A percentile compares a stretch with the other conserved stretches of the same genome.
Evolutionary conservation across 768 basidiomycete species (phyloP).

Genomic region (Calocybe indica): DNA sequence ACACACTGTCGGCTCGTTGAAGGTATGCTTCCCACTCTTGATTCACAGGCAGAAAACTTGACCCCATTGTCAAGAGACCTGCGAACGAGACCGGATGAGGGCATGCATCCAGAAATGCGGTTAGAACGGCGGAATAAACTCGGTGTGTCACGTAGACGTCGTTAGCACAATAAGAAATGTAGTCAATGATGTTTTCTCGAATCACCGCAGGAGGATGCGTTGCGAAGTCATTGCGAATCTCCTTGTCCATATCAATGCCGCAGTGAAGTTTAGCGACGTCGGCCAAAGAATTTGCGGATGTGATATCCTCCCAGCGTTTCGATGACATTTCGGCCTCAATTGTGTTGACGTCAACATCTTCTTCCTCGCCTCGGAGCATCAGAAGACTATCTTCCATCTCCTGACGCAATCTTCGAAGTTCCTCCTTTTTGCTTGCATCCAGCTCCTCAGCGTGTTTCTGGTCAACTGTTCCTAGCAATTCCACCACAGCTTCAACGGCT

Average conservation of each 20-base stretch:
- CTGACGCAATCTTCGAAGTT: conserved; percentile 27
- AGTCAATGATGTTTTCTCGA: conserved; percentile 57
- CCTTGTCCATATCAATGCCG: conserved; percentile 73
- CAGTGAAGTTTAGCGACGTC: conserved; percentile 93
- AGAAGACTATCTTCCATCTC: conserved; percentile 36
- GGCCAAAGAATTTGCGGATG: conserved; percentile 84
- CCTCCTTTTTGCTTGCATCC: conserved; percentile 39
- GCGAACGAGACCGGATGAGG: conserved; percentile 93
- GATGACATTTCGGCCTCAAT: conserved; percentile 21
- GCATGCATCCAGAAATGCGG: conserved; percentile 75
- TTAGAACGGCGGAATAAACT: conserved; percentile 73
- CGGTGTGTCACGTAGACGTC: conserved; percentile 84
- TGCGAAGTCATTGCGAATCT: conserved; percentile 73
- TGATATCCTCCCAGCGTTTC: conserved; percentile 89
- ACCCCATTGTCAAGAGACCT: conserved; percentile 88
- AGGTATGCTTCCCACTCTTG: conserved; percentile 85
- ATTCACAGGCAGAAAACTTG: conserved; percentile 86
- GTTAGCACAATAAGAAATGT: conserved; percentile 78
- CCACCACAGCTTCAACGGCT: conserved; percentile 52
- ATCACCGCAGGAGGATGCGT: conserved; percentile 60
- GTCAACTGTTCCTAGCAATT: conserved; percentile 33
- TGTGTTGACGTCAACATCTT: conserved; percentile 19
- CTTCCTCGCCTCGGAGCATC: conserved; percentile 11
- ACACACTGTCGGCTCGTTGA: conserved; percentile 69
- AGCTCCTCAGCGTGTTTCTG: conserved; percentile 42